A percentile compares a stretch with the other conserved stretches of the same genome.
Evolutionary conservation across 2,329 filamentous ascomycete genomes (phyloP).

Genomic region (Stachybotrys chlorohalonatus): DNA sequence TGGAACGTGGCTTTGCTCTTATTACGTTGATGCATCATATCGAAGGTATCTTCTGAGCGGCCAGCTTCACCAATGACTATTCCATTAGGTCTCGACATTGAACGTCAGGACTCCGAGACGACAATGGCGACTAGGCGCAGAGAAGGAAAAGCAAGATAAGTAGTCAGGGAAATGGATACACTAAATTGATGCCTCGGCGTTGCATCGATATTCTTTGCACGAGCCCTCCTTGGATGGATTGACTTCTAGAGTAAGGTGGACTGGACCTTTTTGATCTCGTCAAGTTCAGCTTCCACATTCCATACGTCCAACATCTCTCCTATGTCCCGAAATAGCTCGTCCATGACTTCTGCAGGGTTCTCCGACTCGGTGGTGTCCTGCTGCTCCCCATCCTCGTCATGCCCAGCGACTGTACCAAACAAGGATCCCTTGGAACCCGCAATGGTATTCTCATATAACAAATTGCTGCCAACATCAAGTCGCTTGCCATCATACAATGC

Average conservation of each 20-base stretch:
- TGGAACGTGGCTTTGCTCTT: no score
- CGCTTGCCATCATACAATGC: conserved; percentile 23
- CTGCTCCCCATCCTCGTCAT: conserved; percentile 4
- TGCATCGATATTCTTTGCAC: background rate
- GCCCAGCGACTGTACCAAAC: background rate
- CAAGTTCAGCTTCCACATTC: conserved; percentile 26
- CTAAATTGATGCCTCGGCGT: no score
- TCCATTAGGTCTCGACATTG: no score
- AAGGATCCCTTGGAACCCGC: background rate
- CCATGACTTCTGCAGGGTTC: conserved; percentile 3
- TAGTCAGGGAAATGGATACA: no score
- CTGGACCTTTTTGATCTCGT: conserved; percentile 14
- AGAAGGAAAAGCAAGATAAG: no score
- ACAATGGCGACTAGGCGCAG: no score
- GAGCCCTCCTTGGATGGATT: background rate
- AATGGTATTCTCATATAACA: conserved; percentile 9
- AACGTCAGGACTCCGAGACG: no score
- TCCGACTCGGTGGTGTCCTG: conserved; percentile 2
- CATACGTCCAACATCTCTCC: conserved; percentile 23
- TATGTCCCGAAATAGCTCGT: conserved; percentile 26
- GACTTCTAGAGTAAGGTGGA: conserved; percentile 1
- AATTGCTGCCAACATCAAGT: conserved; percentile 8
- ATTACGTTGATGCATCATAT: no score
- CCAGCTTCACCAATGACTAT: no score
- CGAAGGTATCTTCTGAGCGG: no score